Percentiles rank a stretch among this genome's conserved stretches.
phyloP scores from a whole-genome alignment of 192 early-diverging fungal genomes.

The Coemansia biformis region DNA sequence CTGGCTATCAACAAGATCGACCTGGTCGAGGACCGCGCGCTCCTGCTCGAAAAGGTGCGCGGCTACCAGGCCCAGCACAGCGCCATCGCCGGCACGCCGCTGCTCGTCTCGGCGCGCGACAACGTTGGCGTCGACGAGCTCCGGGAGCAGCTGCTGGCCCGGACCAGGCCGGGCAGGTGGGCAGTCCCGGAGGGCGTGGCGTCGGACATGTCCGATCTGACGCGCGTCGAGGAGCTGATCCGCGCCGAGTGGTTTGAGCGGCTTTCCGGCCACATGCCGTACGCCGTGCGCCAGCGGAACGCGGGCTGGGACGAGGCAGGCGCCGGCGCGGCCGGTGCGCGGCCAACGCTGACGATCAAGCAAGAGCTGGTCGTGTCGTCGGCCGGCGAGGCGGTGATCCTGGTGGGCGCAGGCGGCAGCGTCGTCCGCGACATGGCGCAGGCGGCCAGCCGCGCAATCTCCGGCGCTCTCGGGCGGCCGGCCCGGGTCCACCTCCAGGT shows the following conservation, averaged over 20 bases:
- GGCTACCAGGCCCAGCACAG: slow-evolving; percentile 16
- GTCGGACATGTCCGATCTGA: slow-evolving; percentile 38
- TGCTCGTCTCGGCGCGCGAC: slow-evolving; percentile 40
- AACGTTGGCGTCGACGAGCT: slow-evolving; percentile 35
- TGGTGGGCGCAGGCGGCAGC: slow-evolving; percentile 26
- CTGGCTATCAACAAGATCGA: slow-evolving; percentile 47
- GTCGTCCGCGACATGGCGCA: slow-evolving; percentile 20
- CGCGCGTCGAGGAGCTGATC: slow-evolving; percentile 44
- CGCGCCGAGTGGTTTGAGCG: slow-evolving; percentile 43
- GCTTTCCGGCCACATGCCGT: slow-evolving; percentile 31
- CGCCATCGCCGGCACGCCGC: slow-evolving; percentile 17
- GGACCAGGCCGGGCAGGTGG: slow-evolving; percentile 30
- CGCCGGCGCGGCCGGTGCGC: neutral
- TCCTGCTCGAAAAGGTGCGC: slow-evolving; percentile 8
- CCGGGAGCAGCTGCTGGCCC: slow-evolving; percentile 10
- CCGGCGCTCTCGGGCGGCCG: slow-evolving; percentile 25
- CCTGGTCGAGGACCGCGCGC: slow-evolving; percentile 18
- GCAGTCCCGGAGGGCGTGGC: slow-evolving; percentile 21
- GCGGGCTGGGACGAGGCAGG: slow-evolving; percentile 28
- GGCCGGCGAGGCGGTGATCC: slow-evolving; percentile 34
- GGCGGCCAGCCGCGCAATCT: slow-evolving; percentile 18
- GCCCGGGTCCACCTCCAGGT: slow-evolving; percentile 43
- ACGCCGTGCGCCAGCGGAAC: slow-evolving; percentile 32
- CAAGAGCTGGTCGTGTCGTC: slow-evolving; percentile 42
- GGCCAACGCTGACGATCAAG: slow-evolving; percentile 14